Evolutionary conservation across 352 stramenopile species (phyloP).

Genomic region (Phytophthora cryptogea): DNA sequence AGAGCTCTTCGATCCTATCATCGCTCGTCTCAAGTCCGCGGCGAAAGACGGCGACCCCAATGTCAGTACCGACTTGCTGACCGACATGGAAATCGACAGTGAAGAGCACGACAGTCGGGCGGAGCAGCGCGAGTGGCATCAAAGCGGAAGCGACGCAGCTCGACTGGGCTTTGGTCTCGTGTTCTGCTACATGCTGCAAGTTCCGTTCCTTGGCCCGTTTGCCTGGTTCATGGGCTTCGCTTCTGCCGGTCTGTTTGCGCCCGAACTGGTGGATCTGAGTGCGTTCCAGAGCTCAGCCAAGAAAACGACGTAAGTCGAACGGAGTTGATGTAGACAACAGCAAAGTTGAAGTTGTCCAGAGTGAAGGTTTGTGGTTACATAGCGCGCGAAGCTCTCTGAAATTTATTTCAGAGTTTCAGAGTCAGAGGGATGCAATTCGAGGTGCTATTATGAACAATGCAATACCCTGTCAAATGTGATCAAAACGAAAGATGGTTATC

Average conservation of each 20-base stretch:
- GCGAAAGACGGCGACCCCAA: slow-evolving; percentile 34
- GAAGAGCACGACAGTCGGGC: slow-evolving; percentile 32
- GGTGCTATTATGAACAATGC: no score
- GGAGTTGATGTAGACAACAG: no score
- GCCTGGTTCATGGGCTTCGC: slow-evolving; percentile 75
- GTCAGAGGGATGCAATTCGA: no score
- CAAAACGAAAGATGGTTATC: no score
- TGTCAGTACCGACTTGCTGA: slow-evolving; percentile 39
- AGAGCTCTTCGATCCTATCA: slow-evolving; percentile 73
- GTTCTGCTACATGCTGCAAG: slow-evolving; percentile 59
- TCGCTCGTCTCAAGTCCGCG: slow-evolving; percentile 62
- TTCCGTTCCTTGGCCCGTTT: slow-evolving; percentile 69
- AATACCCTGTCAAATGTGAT: no score
- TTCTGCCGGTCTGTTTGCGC: slow-evolving; percentile 58
- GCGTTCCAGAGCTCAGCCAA: slow-evolving; percentile 75
- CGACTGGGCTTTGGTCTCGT: slow-evolving; percentile 69
- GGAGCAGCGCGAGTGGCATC: slow-evolving; percentile 50
- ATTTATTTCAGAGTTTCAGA: no score
- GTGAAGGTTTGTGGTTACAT: not conserved
- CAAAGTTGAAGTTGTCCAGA: not conserved
- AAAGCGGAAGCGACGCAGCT: slow-evolving; percentile 64
- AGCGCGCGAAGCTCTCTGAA: no score
- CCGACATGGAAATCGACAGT: slow-evolving; percentile 37
- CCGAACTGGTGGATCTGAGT: slow-evolving; percentile 68
- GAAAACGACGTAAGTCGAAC: slow-evolving; percentile 24